A percentile compares a stretch with the other conserved stretches of the same genome.
Conservation (phyloP, 2,329 filamentous ascomycete genomes). For the Fragosphaeria purpurea region DNA sequence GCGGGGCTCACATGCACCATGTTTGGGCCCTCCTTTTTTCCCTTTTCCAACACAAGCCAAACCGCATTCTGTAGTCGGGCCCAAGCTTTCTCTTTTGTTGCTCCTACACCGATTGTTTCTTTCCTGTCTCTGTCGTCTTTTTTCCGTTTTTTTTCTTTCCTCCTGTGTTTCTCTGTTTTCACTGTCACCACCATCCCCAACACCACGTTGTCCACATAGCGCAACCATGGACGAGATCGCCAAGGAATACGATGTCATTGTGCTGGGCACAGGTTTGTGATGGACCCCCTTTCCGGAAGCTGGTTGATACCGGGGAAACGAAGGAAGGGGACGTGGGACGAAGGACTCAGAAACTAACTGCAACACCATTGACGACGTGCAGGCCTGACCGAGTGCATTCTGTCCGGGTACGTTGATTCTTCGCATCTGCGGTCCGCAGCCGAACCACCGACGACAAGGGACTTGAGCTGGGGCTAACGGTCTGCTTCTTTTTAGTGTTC, state of each 20-base stretch:
- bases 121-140: background rate
- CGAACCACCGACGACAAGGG: no score
- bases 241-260: conserved; percentile 96
- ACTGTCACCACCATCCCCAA: background rate
- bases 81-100: background rate
- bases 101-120: conserved; percentile 6
- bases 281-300: no score
- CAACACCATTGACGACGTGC: conserved; percentile 1
- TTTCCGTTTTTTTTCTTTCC: background rate
- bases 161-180: background rate
- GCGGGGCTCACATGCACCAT: conserved; percentile 4
- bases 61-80: background rate
- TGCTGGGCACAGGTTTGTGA: conserved; percentile 84
- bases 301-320: background rate
- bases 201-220: background rate
- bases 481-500: conserved; percentile 49
- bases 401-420: conserved; percentile 61
- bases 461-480: no score
- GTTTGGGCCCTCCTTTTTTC: conserved; percentile 5
- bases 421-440: no score
- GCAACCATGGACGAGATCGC: conserved; percentile 89
- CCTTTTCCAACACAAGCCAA: conserved; percentile 6
- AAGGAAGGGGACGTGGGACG: background rate
- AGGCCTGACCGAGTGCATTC: conserved; percentile 98
- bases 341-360: background rate